Base-by-base conservation (phyloP, 371 early-diverging fungal species). In the Chytridiales sp. region DNA sequence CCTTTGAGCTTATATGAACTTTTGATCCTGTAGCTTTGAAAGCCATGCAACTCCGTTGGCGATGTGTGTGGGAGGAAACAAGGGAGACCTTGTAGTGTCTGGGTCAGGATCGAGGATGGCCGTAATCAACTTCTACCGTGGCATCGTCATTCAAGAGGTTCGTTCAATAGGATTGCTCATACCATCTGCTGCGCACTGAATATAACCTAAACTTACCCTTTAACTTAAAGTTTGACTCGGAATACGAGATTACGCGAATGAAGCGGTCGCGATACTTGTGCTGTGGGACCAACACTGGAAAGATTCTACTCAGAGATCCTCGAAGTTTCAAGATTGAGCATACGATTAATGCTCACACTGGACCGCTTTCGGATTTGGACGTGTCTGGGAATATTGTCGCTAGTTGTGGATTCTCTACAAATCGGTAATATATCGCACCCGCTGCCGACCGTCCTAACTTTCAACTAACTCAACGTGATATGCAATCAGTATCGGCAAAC, bases 331-430 rank as follows among this genome's bases (percentile, higher is more conserved):
- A 79, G 24, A 81, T 83, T 1, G 89, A 90, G 63, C 85, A 88
- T 44, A 59, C 81, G 34, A 79, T 89, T 38, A 80, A 85, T 50
- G 89, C 89, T 4, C 90, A 92, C 63, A 82, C 87, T 21, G 90
- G 90, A 8, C 84, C 85, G 1, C 70, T 92, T 17, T 83, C 86
- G 0, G 88, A 87, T 70, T 69, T 92, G 44, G 90, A 90, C 65
- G 81, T 89, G 1, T 77, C 83, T 17, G 90, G 88, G 17, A 86
- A 89, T 64, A 63, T 85, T 34, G 65, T 92, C 44, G 65, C 87
- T 8, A 90, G 89, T 0, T 89, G 90, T 69, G 92, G 92, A 8
- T 90, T 85, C 67, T 89, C 90, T 4, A n/a, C n/a, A 79, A 77
- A 61, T 62, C 79, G 68, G 59, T 66, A 42, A 9, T 38, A 30